phyloP scores from a whole-genome alignment of 1,139 yeast genomes.

The Hansenula anomala region DNA sequence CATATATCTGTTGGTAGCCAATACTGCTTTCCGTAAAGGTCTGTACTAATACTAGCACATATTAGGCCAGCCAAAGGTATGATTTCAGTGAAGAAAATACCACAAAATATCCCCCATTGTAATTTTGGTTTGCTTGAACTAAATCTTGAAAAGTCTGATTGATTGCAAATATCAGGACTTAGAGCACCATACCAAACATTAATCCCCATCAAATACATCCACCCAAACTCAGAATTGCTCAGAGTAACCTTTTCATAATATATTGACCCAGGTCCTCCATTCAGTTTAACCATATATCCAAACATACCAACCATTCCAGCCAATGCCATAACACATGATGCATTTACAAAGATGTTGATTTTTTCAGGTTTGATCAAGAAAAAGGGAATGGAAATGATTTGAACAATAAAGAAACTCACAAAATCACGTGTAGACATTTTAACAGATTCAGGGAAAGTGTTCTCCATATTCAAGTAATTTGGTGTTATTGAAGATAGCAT shows the following conservation, averaged over 20 bases:
- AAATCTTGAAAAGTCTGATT: slow-evolving; percentile 40
- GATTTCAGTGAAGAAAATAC: slow-evolving; percentile 29
- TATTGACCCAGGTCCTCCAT: slow-evolving; percentile 28
- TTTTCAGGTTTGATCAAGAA: slow-evolving; percentile 25
- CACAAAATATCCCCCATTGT: slow-evolving; percentile 22
- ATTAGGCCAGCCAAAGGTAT: slow-evolving; percentile 35
- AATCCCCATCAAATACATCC: slow-evolving; percentile 23
- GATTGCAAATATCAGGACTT: slow-evolving; percentile 37
- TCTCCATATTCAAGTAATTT: slow-evolving; percentile 27
- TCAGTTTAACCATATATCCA: slow-evolving; percentile 17
- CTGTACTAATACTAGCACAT: slow-evolving; percentile 28
- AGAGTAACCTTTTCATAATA: slow-evolving; percentile 15
- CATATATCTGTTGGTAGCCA: slow-evolving; percentile 33
- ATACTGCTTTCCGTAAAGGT: slow-evolving; percentile 25
- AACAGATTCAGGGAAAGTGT: slow-evolving; percentile 29
- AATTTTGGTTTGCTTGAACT: slow-evolving; percentile 21
- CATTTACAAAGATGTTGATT: slow-evolving; percentile 24
- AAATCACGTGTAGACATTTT: slow-evolving; percentile 30
- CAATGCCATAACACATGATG: slow-evolving; percentile 15
- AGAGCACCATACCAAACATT: slow-evolving; percentile 30
- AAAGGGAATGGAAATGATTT: slow-evolving; percentile 22
- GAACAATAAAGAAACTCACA: slow-evolving; percentile 28
- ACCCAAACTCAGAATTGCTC: slow-evolving; percentile 22
- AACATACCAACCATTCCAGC: not conserved
- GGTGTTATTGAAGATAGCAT: slow-evolving; percentile 27